phyloP scores from a whole-genome alignment of 2,329 filamentous ascomycete genomes.

The Fusarium sterilihyphosum region DNA sequence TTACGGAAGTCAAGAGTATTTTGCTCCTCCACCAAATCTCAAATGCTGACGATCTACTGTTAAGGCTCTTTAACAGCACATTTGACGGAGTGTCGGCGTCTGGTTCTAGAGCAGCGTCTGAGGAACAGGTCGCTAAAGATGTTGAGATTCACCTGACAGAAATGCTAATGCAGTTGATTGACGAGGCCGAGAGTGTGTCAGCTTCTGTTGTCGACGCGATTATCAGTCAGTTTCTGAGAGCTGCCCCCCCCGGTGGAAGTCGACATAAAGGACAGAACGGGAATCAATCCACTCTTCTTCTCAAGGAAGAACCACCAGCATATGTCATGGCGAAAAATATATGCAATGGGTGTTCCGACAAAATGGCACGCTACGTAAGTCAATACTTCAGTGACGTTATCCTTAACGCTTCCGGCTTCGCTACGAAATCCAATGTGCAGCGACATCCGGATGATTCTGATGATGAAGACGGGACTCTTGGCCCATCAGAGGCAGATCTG shows the following conservation, averaged over 20 bases:
- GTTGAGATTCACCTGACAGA: conserved; percentile 93
- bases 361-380: conserved; percentile 93
- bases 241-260: conserved; percentile 74
- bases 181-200: conserved; percentile 81
- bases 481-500: conserved; percentile 83
- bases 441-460: conserved; percentile 71
- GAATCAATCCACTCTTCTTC: conserved; percentile 83
- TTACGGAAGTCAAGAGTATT: conserved; percentile 94
- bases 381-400: conserved; percentile 98
- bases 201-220: conserved; percentile 89
- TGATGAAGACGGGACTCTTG: conserved; percentile 67
- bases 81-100: conserved; percentile 91
- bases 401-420: conserved; percentile 79
- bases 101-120: conserved; percentile 73
- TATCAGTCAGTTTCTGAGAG: conserved; percentile 93
- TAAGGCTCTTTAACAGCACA: conserved; percentile 84
- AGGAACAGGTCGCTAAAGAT: conserved; percentile 89
- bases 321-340: conserved; percentile 97
- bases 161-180: conserved; percentile 84
- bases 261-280: conserved; percentile 73
- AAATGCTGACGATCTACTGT: conserved; percentile 79
- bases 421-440: conserved; percentile 64
- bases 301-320: conserved; percentile 88
- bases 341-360: conserved; percentile 88
- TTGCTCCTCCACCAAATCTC: conserved; percentile 90